These are phyloP conservation scores for Angomonas ambiguus DNA, from an alignment of 208 protist genomes.

Conservation along the genomic window DNA sequence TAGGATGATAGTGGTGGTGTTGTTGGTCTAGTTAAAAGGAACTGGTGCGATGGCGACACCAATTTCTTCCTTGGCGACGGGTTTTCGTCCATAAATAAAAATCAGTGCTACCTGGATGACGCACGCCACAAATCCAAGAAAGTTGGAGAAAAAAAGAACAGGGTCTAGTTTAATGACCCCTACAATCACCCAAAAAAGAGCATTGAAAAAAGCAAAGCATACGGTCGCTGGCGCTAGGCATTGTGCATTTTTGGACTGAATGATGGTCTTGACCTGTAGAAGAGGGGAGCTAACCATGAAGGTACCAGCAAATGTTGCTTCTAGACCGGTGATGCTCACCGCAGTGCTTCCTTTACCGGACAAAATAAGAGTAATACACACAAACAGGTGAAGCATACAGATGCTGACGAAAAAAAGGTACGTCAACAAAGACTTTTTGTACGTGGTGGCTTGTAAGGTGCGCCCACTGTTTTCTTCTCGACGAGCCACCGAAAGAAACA, in stretches of 20 bases:
- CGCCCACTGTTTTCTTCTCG: conserved; percentile 40
- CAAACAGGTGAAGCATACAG: conserved; percentile 19
- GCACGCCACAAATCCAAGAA: conserved; percentile 32
- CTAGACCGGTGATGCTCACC: conserved; percentile 34
- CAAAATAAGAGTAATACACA: conserved; percentile 31
- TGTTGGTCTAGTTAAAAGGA: conserved; percentile 37
- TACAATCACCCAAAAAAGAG: conserved; percentile 44
- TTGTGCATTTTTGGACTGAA: conserved; percentile 52
- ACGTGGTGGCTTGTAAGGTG: conserved; percentile 40
- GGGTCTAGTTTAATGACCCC: conserved; percentile 35
- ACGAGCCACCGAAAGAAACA: conserved; percentile 47
- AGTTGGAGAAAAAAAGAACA: conserved; percentile 43
- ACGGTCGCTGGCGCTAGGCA: conserved; percentile 47
- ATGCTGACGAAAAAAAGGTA: conserved; percentile 34
- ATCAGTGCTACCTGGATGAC: conserved; percentile 35
- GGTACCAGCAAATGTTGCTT: conserved; percentile 30
- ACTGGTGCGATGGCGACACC: conserved; percentile 35
- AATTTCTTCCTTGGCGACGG: conserved; percentile 18
- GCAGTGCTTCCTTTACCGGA: conserved; percentile 18
- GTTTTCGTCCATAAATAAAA: conserved; percentile 37
- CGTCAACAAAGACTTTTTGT: conserved; percentile 40
- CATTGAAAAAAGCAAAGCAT: conserved; percentile 52
- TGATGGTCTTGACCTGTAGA: conserved; percentile 40
- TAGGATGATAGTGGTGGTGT: not conserved
- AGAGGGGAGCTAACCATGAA: conserved; percentile 59